Evolutionary conservation across 805 yeast genomes (phyloP).

Genomic region (Wickerhamiella nectarea): DNA sequence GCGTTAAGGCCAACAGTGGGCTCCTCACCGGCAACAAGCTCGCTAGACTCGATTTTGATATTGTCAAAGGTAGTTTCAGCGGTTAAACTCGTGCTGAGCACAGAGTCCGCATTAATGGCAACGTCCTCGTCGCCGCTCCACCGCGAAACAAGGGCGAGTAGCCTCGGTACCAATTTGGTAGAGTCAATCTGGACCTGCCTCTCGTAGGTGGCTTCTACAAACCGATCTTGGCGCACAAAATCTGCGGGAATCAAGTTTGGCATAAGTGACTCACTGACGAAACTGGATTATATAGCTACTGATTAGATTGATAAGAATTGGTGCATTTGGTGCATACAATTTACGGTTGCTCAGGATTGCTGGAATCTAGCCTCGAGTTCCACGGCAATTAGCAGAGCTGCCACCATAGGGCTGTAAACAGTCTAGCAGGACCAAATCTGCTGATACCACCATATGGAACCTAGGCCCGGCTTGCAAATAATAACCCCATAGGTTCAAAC

Average conservation of each 20-base stretch:
- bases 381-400: too few relatives aligned
- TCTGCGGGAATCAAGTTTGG: slow-evolving; percentile 81
- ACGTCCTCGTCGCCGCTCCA: slow-evolving; percentile 91
- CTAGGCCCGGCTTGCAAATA: too few relatives aligned
- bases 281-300: background rate
- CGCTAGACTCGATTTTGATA: slow-evolving; percentile 26
- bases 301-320: background rate
- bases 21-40: slow-evolving; percentile 11
- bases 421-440: too few relatives aligned
- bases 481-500: too few relatives aligned
- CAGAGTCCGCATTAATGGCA: slow-evolving; percentile 44
- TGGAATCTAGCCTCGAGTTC: too few relatives aligned
- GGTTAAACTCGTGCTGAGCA: slow-evolving; percentile 41
- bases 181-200: background rate
- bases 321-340: background rate
- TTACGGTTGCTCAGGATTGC: too few relatives aligned
- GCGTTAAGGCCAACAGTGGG: slow-evolving; percentile 18
- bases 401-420: too few relatives aligned
- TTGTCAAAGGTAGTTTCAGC: slow-evolving; percentile 34
- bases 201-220: slow-evolving; percentile 1
- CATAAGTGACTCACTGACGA: slow-evolving; percentile 28
- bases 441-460: too few relatives aligned
- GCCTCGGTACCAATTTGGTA: slow-evolving; percentile 43
- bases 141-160: slow-evolving; percentile 58
- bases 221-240: slow-evolving; percentile 32